Evolutionary conservation across 306 rosid genomes (phyloP), one percentile per base, ranked within the genome.

Genomic region (Cicer yamashitae): DNA sequence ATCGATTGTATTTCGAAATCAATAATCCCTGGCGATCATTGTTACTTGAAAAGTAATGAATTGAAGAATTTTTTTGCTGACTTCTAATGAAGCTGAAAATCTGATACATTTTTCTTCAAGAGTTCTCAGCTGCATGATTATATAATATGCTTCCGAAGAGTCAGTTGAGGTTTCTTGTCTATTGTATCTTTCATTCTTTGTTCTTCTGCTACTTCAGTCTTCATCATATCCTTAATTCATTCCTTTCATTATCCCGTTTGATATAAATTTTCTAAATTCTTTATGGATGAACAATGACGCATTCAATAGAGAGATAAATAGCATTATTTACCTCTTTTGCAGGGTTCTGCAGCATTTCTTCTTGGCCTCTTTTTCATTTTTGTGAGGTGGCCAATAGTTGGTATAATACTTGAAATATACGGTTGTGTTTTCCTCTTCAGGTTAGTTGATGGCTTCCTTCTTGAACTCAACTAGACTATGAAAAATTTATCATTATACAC

Each of bases 331-430:
- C 62, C 57, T 61, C 44, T 78, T 80, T 58, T 85, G 87, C 91
- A 94, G 97, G 98, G 98, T 58, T 76, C 98, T 81, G 91, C 80
- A 7, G 82, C 98, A 62, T 94, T 94, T 92, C 74, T 90, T 85
- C 79, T 91, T 2, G 98, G 98, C 76, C 94, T 94, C 53, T 88
- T 94, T 80, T 84, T 94, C 82, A 87, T 94, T 78, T 91, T 94
- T 15, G 94, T 91, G 76, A 90, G 98, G 86, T 91, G 94, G 91
- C 97, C 98, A 51, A 60, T 94, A 62, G 58, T 91, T 48, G 98
- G 98, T 53, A 94, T 94, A 76, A 66, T 91, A 67, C 73, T 91
- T 65, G 94, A 94, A 83, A 81, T 87, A 81, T 94, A 81, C 64
- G 96, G 96, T 25, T 90, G 89, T 78, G 34, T 87, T 58, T 76